A percentile compares a stretch with the other conserved stretches of the same genome.
These are phyloP conservation scores for Eimeria sp. DNA, from an alignment of 169 alveolate species.

Conservation along the genomic window DNA sequence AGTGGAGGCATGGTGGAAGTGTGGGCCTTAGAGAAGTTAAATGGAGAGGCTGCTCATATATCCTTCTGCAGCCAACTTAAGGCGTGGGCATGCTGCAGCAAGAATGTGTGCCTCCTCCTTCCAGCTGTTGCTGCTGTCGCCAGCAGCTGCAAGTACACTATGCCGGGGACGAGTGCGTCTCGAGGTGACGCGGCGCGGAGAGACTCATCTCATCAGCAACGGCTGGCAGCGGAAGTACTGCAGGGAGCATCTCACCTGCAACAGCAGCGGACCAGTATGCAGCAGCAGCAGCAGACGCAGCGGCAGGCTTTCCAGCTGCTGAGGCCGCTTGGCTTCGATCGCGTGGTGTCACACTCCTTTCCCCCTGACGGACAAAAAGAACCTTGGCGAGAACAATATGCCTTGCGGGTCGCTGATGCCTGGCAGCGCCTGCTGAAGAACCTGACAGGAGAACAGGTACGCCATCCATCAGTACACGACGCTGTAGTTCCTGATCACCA, in stretches of 20 bases:
- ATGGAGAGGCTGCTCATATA: constrained; percentile 80
- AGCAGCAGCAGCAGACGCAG: constrained; percentile 22
- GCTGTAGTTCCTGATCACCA: neutral
- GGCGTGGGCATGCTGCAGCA: constrained; percentile 81
- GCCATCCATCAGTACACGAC: neutral
- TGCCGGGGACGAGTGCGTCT: constrained; percentile 7
- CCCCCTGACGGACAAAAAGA: neutral
- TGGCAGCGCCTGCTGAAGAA: constrained; percentile 53
- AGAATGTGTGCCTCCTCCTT: constrained; percentile 67
- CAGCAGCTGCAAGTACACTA: neutral
- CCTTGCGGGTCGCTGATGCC: constrained; percentile 55
- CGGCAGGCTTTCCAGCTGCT: constrained; percentile 22
- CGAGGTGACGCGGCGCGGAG: neutral
- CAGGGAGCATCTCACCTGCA: neutral
- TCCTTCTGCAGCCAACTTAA: constrained; percentile 62
- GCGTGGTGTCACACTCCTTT: neutral
- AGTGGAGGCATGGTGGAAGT: constrained; percentile 24
- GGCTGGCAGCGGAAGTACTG: neutral
- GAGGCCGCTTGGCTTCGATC: constrained; percentile 58
- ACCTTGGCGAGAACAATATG: constrained; percentile 10
- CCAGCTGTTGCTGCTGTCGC: constrained; percentile 49
- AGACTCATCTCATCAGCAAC: neutral
- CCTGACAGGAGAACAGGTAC: neutral
- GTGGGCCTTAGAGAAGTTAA: constrained; percentile 75
- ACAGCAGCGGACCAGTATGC: neutral